A percentile compares a stretch with the other conserved stretches of the same genome.
Evolutionary conservation across 108 stramenopile genomes (phyloP).

Genomic region (Stephanodiscus minutulus): DNA sequence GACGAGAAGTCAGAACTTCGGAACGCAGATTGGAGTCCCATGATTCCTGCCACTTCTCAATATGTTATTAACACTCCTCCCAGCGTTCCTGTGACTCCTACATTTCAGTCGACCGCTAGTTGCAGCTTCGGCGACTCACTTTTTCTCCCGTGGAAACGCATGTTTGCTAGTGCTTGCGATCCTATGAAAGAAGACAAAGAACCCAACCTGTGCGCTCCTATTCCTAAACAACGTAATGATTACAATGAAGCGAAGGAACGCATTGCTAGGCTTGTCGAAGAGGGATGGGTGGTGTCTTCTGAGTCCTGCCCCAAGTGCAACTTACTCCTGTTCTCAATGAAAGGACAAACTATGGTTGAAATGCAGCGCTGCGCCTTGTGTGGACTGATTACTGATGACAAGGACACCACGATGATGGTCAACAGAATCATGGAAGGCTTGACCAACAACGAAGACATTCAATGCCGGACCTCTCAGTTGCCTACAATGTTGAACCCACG

Average conservation of each 20-base stretch:
- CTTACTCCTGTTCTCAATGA: background rate
- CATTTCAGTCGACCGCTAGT: background rate
- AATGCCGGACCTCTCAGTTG: too few relatives aligned
- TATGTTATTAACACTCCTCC: background rate
- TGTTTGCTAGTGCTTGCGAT: background rate
- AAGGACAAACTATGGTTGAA: background rate
- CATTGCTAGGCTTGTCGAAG: background rate
- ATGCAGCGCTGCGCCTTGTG: background rate
- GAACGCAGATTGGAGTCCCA: too few relatives aligned
- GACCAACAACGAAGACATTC: too few relatives aligned
- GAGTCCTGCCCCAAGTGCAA: background rate
- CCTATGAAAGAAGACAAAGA: too few relatives aligned
- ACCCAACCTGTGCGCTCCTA: background rate
- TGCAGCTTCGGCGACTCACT: background rate
- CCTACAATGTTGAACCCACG: too few relatives aligned
- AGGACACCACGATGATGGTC: background rate
- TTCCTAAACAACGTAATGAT: background rate
- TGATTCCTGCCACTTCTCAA: too few relatives aligned
- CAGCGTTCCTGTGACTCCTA: background rate
- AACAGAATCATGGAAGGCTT: too few relatives aligned
- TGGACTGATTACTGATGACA: background rate
- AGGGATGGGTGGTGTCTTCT: background rate
- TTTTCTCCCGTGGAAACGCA: background rate
- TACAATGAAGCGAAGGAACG: background rate
- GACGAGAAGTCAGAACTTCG: too few relatives aligned